phyloP scores from a whole-genome alignment of 1,139 yeast species.

The Meyerozyma carpophila region DNA sequence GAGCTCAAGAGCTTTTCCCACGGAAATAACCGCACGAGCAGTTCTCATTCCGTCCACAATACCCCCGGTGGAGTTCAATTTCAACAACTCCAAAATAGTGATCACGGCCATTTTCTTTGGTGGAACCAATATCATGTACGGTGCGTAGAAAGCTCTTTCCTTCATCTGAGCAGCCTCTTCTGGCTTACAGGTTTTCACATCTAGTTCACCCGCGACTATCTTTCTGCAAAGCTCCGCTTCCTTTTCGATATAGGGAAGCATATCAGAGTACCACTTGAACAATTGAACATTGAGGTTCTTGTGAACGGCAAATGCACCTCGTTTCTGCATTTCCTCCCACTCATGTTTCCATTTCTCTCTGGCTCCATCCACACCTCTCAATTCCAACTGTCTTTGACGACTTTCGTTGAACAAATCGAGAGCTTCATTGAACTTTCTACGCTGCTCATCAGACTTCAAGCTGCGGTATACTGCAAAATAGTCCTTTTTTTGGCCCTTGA shows the following conservation, averaged over 20 bases:
- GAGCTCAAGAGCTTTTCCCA: conserved; percentile 79
- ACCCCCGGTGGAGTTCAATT: conserved; percentile 71
- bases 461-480: conserved; percentile 60
- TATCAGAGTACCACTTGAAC: conserved; percentile 71
- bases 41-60: conserved; percentile 81
- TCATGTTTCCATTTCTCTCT: conserved; percentile 84
- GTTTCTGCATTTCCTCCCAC: conserved; percentile 60
- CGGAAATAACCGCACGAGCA: conserved; percentile 73
- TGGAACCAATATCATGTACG: conserved; percentile 63
- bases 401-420: conserved; percentile 65
- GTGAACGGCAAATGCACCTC: conserved; percentile 55
- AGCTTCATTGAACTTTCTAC: conserved; percentile 52
- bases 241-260: conserved; percentile 63
- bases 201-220: conserved; percentile 22
- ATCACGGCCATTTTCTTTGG: conserved; percentile 82
- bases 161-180: conserved; percentile 32
- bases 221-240: conserved; percentile 52
- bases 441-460: conserved; percentile 48
- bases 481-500: conserved; percentile 39
- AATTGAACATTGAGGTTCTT: conserved; percentile 65
- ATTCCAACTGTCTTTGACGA: conserved; percentile 73
- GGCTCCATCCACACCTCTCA: conserved; percentile 80
- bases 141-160: conserved; percentile 68
- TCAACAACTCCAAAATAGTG: conserved; percentile 75
- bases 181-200: conserved; percentile 15